Evolutionary conservation across 495 filamentous ascomycete genomes (phyloP), one percentile per base, ranked within the genome.

Genomic region (Aspergillus kassunensis): DNA sequence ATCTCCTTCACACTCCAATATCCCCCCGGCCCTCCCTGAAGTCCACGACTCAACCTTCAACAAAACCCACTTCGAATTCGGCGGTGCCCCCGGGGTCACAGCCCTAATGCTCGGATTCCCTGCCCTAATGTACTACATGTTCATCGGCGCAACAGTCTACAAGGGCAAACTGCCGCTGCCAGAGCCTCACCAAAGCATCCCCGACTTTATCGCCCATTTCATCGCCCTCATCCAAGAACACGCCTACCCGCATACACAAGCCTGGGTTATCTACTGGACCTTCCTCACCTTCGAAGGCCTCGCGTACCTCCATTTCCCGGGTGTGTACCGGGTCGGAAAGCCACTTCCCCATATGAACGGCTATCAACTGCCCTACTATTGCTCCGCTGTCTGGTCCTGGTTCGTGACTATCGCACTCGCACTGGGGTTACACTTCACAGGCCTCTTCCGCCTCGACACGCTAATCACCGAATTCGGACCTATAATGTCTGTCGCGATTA

Each of bases 51-150:
- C 10, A 16, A 33, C 7, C 7, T 33, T 19, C 18, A 19, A 45
- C 25, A 49, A 56, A 8, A n/a, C 35, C 0, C 48, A 85, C 47
- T 87, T 87, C 63, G 92, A 97, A 59, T 97, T 97, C 59, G 90
- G 91, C 43, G 92, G 92, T 47, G 80, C 88, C 8, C 69, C 73
- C 19, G 91, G 91, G 39, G 82, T 87, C 20, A 64, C 65, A 19
- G 71, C 77, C 35, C 81, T 95, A 74, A 97, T 97, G 89, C 70
- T 90, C 48, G 86, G 82, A 42, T 97, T 96, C 68, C 92, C 92
- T 13, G 24, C 84, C 20, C 71, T 97, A 40, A 97, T 97, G 92
- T 97, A 86, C 76, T 97, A 96, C 73, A 91, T 97, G 89, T 97
- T 89, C 88, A 84, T 95, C 62, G 92, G 92, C 19, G 87, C 91